Evolutionary conservation across 306 rosid species (phyloP).

Genomic region (Biancaea sappan): DNA sequence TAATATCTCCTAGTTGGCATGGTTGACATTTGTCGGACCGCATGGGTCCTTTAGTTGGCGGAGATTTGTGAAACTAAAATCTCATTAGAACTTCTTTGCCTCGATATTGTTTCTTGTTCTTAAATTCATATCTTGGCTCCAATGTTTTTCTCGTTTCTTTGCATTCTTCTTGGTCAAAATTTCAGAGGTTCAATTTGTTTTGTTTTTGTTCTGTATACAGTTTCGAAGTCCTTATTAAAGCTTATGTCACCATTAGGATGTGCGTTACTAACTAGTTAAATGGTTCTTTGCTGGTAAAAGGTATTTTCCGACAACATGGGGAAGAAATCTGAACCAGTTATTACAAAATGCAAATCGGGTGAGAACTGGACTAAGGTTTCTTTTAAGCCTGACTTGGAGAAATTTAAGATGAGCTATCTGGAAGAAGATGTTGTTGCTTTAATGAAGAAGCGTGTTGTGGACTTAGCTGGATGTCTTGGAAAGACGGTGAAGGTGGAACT

Average conservation of each 20-base stretch:
- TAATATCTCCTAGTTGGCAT: not conserved
- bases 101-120: not conserved
- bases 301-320: conserved; percentile 86
- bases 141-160: not conserved
- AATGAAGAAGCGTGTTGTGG: conserved; percentile 91
- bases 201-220: not conserved
- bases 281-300: conserved; percentile 40
- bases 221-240: not conserved
- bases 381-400: conserved; percentile 83
- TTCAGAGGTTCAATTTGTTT: too few relatives aligned
- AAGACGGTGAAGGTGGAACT: conserved; percentile 89
- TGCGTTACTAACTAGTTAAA: not conserved
- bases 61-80: not conserved
- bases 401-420: conserved; percentile 79
- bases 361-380: conserved; percentile 97
- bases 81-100: not conserved
- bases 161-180: not conserved
- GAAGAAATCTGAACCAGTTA: conserved; percentile 64
- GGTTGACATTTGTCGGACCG: not conserved
- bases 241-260: not conserved
- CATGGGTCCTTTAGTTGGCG: not conserved
- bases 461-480: conserved; percentile 96
- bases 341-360: conserved; percentile 71
- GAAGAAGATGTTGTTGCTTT: conserved; percentile 93
- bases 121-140: not conserved